phyloP scores from a whole-genome alignment of 331 rosid species.

The Malus hybrid region DNA sequence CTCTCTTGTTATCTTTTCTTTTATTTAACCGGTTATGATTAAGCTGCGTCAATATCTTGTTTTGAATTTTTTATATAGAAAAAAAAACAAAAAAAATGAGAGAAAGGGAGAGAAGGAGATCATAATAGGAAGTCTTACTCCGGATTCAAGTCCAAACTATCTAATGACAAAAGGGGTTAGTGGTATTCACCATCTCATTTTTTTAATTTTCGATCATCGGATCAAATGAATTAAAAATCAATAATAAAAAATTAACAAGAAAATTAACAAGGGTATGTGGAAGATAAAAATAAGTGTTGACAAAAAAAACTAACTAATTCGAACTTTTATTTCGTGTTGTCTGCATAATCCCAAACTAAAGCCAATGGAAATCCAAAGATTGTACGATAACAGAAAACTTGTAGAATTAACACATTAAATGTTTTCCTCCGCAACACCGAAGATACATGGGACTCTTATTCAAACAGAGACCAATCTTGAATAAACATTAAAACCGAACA shows the following conservation, averaged over 20 bases:
- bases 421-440: neutral
- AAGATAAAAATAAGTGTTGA: too few species aligned
- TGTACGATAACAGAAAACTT: neutral
- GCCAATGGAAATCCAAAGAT: neutral
- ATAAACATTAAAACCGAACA: neutral
- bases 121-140: too few species aligned
- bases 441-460: slow-evolving; percentile 36
- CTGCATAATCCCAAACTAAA: neutral
- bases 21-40: too few species aligned
- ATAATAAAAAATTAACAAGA: too few species aligned
- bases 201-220: too few species aligned
- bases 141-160: neutral
- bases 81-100: too few species aligned
- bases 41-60: too few species aligned
- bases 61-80: too few species aligned
- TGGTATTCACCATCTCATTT: too few species aligned
- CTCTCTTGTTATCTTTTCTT: too few species aligned
- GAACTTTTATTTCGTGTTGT: neutral
- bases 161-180: neutral
- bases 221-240: too few species aligned
- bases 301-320: too few species aligned
- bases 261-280: rapidly evolving
- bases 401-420: neutral
- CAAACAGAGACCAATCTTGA: slow-evolving; percentile 1
- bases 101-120: rapidly evolving